phyloP scores from a whole-genome alignment of 1,284 basidiomycete species.

The Leccinum colubrinum region DNA sequence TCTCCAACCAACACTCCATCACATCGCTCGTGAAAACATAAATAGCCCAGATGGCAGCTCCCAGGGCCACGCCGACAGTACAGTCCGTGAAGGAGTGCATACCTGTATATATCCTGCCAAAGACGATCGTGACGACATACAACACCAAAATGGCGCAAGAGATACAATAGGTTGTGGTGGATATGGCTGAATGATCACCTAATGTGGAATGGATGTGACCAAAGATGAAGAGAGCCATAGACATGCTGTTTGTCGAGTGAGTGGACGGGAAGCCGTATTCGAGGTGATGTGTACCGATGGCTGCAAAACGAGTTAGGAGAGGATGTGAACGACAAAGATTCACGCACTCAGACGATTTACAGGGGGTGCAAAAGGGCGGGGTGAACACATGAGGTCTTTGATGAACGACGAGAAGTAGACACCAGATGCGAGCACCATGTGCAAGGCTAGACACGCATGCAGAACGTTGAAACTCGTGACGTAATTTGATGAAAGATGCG shows the following conservation, averaged over 20 bases:
- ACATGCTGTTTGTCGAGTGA: conserved; percentile 90
- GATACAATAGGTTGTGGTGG: conserved; percentile 42
- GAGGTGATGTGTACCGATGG: conserved; percentile 80
- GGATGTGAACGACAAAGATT: background rate
- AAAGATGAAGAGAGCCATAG: conserved; percentile 81
- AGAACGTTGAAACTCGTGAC: background rate
- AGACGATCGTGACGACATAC: conserved; percentile 81
- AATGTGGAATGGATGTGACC: conserved; percentile 52
- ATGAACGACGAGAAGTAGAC: conserved; percentile 83
- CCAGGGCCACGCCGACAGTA: conserved; percentile 62
- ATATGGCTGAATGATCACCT: conserved; percentile 36
- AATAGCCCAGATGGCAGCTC: conserved; percentile 62
- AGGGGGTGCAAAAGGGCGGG: conserved; percentile 89
- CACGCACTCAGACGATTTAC: conserved; percentile 80
- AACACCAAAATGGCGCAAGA: conserved; percentile 48
- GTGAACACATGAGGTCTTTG: conserved; percentile 91
- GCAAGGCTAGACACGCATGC: conserved; percentile 45
- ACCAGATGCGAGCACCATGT: conserved; percentile 67
- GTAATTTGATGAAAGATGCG: background rate
- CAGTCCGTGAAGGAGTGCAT: conserved; percentile 91
- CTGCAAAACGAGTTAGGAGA: conserved; percentile 37
- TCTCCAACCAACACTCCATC: conserved; percentile 51
- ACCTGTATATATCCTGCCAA: conserved; percentile 87
- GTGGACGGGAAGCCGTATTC: conserved; percentile 97
- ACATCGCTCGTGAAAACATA: conserved; percentile 41